Evolutionary conservation across 2,329 filamentous ascomycete genomes (phyloP).

Genomic region (Beauveria scarabaeidicola): DNA sequence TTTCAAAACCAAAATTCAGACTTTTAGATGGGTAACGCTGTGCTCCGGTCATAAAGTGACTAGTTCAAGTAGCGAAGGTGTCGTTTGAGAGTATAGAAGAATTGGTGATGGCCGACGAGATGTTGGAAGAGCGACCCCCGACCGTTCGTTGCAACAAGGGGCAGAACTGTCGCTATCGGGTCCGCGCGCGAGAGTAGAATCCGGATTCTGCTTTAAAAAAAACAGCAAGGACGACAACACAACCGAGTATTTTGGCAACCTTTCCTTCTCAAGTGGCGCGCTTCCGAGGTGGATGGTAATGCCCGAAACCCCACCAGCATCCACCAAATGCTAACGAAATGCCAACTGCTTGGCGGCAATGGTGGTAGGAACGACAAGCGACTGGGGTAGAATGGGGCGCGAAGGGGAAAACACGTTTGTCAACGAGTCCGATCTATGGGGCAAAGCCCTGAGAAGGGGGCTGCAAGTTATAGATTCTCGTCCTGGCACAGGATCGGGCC

Average conservation of each 20-base stretch:
- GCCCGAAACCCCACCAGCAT: slow-evolving; percentile 3
- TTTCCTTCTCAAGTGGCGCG: slow-evolving; percentile 2
- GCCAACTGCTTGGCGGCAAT: neutral
- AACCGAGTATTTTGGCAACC: neutral
- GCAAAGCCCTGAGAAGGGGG: neutral
- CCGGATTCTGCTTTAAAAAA: neutral
- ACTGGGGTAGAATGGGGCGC: neutral
- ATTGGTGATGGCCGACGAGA: neutral
- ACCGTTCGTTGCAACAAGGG: neutral
- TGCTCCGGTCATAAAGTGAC: neutral
- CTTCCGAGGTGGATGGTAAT: slow-evolving; percentile 4
- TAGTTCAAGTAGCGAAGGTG: neutral
- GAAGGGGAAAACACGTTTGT: neutral
- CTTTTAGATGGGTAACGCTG: neutral
- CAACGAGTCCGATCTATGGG: slow-evolving; percentile 3
- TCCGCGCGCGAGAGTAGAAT: neutral
- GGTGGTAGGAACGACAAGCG: slow-evolving; percentile 1
- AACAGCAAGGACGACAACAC: neutral
- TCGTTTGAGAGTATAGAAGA: neutral
- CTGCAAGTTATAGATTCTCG: neutral
- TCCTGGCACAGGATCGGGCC: neutral
- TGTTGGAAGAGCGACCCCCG: neutral
- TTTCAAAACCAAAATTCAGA: neutral
- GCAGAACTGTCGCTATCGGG: neutral
- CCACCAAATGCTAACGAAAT: slow-evolving; percentile 5